phyloP scores from a whole-genome alignment of 257 asterid genomes.

The Catharanthus roseus region DNA sequence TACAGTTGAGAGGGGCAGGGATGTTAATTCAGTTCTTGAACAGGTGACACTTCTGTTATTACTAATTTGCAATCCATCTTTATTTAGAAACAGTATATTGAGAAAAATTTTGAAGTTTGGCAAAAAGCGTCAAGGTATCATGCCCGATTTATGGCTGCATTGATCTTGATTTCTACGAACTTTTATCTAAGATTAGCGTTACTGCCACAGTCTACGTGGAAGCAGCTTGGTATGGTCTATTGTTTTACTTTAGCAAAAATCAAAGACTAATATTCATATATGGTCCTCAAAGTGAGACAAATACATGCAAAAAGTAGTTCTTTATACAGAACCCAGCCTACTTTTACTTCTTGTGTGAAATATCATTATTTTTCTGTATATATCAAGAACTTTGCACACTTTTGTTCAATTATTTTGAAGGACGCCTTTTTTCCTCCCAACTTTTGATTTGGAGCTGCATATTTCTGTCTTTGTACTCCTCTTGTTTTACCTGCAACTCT shows the following conservation, averaged over 20 bases:
- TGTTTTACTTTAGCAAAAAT: not conserved
- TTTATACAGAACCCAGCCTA: not conserved
- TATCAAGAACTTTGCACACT: not conserved
- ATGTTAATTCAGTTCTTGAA: conserved; percentile 86
- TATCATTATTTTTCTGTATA: not conserved
- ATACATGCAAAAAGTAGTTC: not conserved
- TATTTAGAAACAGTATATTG: not conserved
- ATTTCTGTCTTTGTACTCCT: not conserved
- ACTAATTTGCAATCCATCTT: too few species aligned
- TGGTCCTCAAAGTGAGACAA: not conserved
- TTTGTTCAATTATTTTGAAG: not conserved
- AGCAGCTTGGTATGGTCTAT: not conserved
- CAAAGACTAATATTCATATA: not conserved
- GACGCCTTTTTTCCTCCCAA: not conserved
- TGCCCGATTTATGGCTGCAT: not conserved
- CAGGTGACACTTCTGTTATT: conserved; percentile 54
- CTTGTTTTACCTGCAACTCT: not conserved
- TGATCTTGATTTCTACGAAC: not conserved
- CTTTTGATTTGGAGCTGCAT: not conserved
- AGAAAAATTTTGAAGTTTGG: not conserved
- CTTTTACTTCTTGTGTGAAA: not conserved
- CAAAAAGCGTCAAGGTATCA: not conserved
- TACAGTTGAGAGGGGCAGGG: conserved; percentile 96
- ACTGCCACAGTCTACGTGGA: not conserved
- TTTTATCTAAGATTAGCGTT: not conserved